A percentile compares a stretch with the other conserved stretches of the same genome.
Evolutionary conservation across 208 protist species (phyloP).

Genomic region (Giardia duodenalis): DNA sequence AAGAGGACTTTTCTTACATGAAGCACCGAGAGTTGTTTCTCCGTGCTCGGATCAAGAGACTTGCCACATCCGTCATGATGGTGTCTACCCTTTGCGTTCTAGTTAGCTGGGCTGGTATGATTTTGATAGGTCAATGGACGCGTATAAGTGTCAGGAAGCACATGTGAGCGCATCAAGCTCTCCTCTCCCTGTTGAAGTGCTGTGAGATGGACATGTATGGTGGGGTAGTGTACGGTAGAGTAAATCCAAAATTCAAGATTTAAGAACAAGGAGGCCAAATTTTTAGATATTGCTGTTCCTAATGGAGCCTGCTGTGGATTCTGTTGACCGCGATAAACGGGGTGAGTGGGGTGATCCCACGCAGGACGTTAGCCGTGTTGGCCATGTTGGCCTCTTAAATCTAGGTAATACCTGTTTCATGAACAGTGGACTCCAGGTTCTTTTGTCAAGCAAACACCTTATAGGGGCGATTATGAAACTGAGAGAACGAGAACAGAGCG

Average conservation of each 20-base stretch:
- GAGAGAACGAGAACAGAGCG: neutral
- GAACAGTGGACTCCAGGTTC: neutral
- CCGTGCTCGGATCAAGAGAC: neutral
- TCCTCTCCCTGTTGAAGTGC: too few relatives aligned
- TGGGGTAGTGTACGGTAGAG: too few relatives aligned
- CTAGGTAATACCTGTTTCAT: neutral
- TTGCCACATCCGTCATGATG: neutral
- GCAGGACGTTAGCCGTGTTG: too few relatives aligned
- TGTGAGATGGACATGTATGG: too few relatives aligned
- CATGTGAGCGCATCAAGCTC: neutral
- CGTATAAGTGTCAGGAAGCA: neutral
- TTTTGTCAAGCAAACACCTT: neutral
- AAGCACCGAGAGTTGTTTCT: neutral
- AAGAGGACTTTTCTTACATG: conserved; percentile 4
- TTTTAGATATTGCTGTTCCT: too few relatives aligned
- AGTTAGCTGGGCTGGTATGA: neutral
- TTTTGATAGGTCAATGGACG: neutral
- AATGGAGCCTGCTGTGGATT: too few relatives aligned
- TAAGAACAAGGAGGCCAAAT: too few relatives aligned
- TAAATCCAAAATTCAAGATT: too few relatives aligned
- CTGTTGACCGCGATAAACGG: too few relatives aligned
- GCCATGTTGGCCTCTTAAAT: neutral
- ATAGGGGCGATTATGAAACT: neutral
- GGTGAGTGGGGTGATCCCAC: too few relatives aligned
- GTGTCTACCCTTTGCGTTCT: neutral